phyloP scores from a whole-genome alignment of 805 yeast genomes.

The Kazachstania africana region DNA sequence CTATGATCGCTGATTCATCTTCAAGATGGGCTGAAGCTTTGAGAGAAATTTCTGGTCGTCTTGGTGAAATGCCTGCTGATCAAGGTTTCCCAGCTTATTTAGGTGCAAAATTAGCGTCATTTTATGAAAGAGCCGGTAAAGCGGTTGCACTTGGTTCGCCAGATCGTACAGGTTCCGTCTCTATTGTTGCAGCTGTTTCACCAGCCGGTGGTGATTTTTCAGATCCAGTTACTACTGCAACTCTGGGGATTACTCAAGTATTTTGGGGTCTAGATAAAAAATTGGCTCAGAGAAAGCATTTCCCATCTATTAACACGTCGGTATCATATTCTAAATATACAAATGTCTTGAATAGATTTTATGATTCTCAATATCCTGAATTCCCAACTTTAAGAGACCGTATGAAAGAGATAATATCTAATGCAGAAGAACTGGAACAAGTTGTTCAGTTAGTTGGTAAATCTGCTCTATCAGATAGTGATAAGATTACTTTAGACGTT shows the following conservation, averaged over 20 bases:
- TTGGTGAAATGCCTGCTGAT: conserved; percentile 99
- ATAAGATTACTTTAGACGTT: conserved; percentile 92
- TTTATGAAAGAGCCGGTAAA: conserved; percentile 99
- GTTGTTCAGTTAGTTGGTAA: conserved; percentile 99
- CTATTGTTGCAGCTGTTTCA: conserved; percentile 99
- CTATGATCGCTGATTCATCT: conserved; percentile 99
- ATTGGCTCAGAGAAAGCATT: conserved; percentile 98
- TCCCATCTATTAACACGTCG: conserved; percentile 95
- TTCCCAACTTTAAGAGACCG: conserved; percentile 83
- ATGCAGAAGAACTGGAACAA: conserved; percentile 97
- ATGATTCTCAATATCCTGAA: conserved; percentile 78
- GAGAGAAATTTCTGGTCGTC: conserved; percentile 99
- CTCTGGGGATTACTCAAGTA: conserved; percentile 98
- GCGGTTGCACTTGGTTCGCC: conserved; percentile 94
- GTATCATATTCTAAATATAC: conserved; percentile 96
- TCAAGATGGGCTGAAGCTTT: conserved; percentile 99
- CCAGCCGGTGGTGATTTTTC: conserved; percentile 99
- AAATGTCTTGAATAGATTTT: conserved; percentile 71
- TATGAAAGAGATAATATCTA: conserved; percentile 87
- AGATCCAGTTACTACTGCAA: conserved; percentile 97
- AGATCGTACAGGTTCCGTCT: conserved; percentile 91
- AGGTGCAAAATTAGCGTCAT: conserved; percentile 97
- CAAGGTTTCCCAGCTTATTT: conserved; percentile 99
- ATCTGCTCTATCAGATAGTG: conserved; percentile 92
- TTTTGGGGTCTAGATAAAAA: conserved; percentile 99